Conservation (phyloP, 1,139 yeast species). For the Lizanozyma gosingica region DNA sequence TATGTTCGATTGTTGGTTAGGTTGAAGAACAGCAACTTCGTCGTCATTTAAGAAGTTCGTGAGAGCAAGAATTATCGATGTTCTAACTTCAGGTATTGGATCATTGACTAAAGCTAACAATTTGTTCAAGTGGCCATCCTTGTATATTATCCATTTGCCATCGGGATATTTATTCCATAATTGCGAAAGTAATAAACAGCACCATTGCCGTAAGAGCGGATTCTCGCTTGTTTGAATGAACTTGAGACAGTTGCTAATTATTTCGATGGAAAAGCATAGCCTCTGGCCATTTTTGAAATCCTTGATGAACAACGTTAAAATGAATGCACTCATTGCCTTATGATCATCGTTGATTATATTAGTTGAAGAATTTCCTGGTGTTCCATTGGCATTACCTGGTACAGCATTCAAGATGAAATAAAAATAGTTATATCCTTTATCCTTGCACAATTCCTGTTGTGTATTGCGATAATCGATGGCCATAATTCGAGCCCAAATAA, state of each 20-base stretch:
- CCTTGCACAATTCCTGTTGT: constrained; percentile 86
- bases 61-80: constrained; percentile 71
- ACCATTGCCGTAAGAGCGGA: constrained; percentile 89
- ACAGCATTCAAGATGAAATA: constrained; percentile 53
- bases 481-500: constrained; percentile 97
- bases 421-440: constrained; percentile 84
- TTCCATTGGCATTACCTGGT: constrained; percentile 10
- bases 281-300: constrained; percentile 78
- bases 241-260: constrained; percentile 57
- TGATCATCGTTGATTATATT: constrained; percentile 61
- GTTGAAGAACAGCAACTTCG: constrained; percentile 21
- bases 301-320: constrained; percentile 71
- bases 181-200: constrained; percentile 69
- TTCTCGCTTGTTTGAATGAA: constrained; percentile 69
- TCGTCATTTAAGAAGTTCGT: constrained; percentile 57
- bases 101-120: constrained; percentile 58
- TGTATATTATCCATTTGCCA: constrained; percentile 64
- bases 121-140: constrained; percentile 54
- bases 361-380: constrained; percentile 12
- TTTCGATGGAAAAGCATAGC: constrained; percentile 65
- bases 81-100: constrained; percentile 92
- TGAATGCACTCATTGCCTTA: constrained; percentile 93
- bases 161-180: constrained; percentile 68
- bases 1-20: constrained; percentile 20
- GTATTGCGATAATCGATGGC: constrained; percentile 88